Evolutionary conservation across 305 asterid species (phyloP), one percentile per base, ranked within the genome.

Genomic region (Fraxinus sp.): DNA sequence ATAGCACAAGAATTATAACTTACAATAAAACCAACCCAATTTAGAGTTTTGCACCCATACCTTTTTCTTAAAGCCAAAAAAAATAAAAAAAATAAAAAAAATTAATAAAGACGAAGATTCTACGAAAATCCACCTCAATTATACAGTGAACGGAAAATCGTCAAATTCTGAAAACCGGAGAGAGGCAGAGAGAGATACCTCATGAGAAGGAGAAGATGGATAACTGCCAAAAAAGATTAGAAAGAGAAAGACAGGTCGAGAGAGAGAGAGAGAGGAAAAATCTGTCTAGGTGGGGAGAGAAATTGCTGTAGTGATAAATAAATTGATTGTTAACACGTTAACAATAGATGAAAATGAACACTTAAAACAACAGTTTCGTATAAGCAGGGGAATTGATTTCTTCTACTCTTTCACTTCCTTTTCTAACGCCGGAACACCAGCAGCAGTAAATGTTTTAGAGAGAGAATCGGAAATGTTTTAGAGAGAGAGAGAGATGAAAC

Each of bases 401-500:
- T 83, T 90, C 87, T 84, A 89, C 92, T 87, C 93, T 83, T 87
- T 85, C 86, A 80, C 89, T 90, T 88, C 88, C 92, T 86, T 78
- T 80, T 79, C 88, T 86, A 84, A 85, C 91, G 91, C 87, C 88
- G 86, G 83, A 85, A 85, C 81, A 82, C 85, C 55, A 36, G 87
- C 83, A 82, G 84, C 64, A 44, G 84, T 14, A 24, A 39, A 46
- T 32, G 55, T 8, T 7, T 20, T 74, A 73, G 80, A 78, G 82
- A 64, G 81, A 83, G 62, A 83, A 59, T 3, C 28, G 18, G 18
- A 79, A 85, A 41, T 26, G 74, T n/a, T 30, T 41, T 10, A 41
- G 52, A 41, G 52, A 3, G 52, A 41, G 52, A 35, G 37, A 41
- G 62, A 79, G 79, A 77, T 7, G 82, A 84, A 76, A 70, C 79